Evolutionary conservation across 345 rosid species (phyloP).

Genomic region (Gossypium sturtianum): DNA sequence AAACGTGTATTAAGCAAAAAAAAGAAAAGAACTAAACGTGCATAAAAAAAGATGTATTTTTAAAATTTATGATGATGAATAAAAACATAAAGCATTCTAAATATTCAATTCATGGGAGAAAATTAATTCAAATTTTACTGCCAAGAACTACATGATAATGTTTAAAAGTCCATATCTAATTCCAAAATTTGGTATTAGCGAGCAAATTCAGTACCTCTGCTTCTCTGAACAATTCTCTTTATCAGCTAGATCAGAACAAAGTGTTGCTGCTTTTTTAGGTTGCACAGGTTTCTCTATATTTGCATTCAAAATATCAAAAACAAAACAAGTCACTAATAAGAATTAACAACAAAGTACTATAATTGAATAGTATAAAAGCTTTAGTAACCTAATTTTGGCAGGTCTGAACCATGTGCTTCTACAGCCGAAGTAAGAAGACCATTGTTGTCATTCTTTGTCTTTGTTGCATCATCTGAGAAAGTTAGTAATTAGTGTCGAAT

Average conservation of each 20-base stretch:
- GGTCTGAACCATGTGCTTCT: conserved; percentile 27
- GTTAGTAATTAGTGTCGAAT: neutral
- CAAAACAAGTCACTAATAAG: neutral
- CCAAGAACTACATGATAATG: neutral
- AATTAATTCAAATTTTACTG: neutral
- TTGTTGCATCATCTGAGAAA: conserved; percentile 31
- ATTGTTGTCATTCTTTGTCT: conserved; percentile 27
- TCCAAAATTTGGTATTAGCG: neutral
- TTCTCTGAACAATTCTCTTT: conserved; percentile 73
- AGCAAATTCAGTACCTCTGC: conserved; percentile 55
- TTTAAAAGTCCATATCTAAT: neutral
- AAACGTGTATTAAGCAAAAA: neutral
- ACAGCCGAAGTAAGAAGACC: conserved; percentile 22
- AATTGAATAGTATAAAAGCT: neutral
- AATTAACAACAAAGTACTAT: conserved; percentile 7
- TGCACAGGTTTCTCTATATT: conserved; percentile 39
- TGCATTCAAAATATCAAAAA: conserved; percentile 20
- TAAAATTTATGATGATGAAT: neutral
- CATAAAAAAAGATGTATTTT: neutral
- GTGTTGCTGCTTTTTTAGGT: conserved; percentile 39
- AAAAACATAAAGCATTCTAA: neutral
- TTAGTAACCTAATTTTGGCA: conserved; percentile 24
- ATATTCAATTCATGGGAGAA: neutral
- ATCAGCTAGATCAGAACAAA: conserved; percentile 46
- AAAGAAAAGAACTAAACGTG: neutral